Evolutionary conservation across 306 rosid species (phyloP).

Genomic region (Trichosanthes truncata): DNA sequence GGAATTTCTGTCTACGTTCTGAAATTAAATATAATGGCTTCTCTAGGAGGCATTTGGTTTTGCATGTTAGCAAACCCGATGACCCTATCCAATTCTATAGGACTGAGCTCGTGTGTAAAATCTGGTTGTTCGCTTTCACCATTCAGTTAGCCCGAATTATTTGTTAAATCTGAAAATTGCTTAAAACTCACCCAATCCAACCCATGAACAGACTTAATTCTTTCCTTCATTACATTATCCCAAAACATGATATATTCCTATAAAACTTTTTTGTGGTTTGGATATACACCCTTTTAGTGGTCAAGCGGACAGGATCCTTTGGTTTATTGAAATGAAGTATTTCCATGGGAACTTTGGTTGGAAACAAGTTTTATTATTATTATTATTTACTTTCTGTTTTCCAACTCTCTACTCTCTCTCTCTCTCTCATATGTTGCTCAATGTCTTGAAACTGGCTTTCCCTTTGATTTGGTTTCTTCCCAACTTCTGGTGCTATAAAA

Average conservation of each 20-base stretch:
- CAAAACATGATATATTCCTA: background rate
- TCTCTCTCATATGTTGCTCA: background rate
- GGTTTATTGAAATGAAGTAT: background rate
- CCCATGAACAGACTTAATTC: background rate
- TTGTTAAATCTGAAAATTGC: background rate
- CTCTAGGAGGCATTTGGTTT: background rate
- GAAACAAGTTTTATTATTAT: background rate
- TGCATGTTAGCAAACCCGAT: background rate
- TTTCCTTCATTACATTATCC: background rate
- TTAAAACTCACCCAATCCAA: background rate
- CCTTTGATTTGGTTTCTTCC: background rate
- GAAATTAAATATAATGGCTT: background rate
- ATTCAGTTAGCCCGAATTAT: background rate
- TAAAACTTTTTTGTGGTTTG: background rate
- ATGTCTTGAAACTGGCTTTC: background rate
- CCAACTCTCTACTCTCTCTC: background rate
- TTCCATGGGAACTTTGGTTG: background rate
- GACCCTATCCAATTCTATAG: background rate
- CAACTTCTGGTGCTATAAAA: background rate
- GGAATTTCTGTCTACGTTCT: background rate
- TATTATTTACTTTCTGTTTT: background rate
- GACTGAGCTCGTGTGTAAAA: background rate
- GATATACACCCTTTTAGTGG: background rate
- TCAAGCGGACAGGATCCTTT: background rate
- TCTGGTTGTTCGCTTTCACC: background rate